phyloP scores from a whole-genome alignment of 208 protist species.

The Vickermania ingenoplastis region DNA sequence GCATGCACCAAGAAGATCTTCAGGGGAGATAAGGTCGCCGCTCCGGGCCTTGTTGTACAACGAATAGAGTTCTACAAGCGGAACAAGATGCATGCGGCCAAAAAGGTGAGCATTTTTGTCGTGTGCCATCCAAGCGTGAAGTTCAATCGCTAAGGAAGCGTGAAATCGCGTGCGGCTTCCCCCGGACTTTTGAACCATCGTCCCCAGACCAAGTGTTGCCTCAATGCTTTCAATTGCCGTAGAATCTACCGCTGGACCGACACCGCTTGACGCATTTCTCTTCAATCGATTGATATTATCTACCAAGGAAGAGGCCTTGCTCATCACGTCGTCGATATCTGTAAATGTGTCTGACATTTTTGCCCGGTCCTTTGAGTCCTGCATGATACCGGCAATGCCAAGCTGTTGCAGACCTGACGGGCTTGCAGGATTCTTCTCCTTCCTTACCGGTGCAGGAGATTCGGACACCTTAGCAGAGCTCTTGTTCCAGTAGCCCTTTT shows the following conservation, averaged over 20 bases:
- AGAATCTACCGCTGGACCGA: constrained; percentile 12
- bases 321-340: constrained; percentile 83
- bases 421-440: background rate
- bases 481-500: constrained; percentile 27
- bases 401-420: constrained; percentile 29
- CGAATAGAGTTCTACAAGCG: constrained; percentile 75
- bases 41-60: constrained; percentile 80
- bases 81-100: constrained; percentile 59
- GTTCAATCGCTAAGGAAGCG: constrained; percentile 46
- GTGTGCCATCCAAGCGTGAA: constrained; percentile 82
- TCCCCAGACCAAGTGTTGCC: constrained; percentile 64
- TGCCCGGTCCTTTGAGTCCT: constrained; percentile 29
- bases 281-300: constrained; percentile 48
- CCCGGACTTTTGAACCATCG: constrained; percentile 28
- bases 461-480: background rate
- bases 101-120: constrained; percentile 59
- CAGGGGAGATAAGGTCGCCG: constrained; percentile 62
- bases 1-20: constrained; percentile 66
- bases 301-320: constrained; percentile 62
- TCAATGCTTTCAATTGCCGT: constrained; percentile 75
- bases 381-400: constrained; percentile 71
- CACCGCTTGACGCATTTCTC: constrained; percentile 18
- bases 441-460: background rate
- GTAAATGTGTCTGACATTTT: constrained; percentile 43
- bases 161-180: constrained; percentile 23